Evolutionary conservation across 78 protist species (phyloP).

Genomic region (Isochrysis galbana): DNA sequence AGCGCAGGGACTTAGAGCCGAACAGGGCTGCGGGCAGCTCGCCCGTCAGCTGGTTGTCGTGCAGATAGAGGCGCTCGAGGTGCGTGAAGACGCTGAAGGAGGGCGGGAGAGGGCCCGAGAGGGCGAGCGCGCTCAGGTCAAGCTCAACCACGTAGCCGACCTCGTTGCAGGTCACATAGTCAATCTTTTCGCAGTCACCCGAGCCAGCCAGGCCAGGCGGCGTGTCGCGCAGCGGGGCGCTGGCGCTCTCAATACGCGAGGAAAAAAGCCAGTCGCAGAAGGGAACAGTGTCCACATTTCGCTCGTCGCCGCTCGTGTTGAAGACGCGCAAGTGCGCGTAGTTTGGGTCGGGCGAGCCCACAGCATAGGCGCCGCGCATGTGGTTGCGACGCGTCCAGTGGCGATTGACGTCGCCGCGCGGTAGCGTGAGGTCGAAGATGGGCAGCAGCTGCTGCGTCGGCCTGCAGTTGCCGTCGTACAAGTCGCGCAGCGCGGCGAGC

Average conservation of each 20-base stretch:
- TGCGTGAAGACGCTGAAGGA: background rate
- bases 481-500: background rate
- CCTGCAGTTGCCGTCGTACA: background rate
- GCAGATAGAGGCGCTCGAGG: background rate
- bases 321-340: background rate
- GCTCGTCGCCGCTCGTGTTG: background rate
- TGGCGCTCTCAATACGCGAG: background rate
- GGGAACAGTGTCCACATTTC: background rate
- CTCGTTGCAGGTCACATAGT: background rate
- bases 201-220: background rate
- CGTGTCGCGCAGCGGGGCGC: background rate
- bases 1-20: background rate
- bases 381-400: background rate
- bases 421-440: background rate
- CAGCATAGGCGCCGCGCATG: background rate
- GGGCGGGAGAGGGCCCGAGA: background rate
- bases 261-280: background rate
- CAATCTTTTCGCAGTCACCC: background rate
- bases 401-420: background rate
- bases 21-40: background rate
- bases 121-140: background rate
- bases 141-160: background rate
- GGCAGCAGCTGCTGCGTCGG: background rate
- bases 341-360: background rate
- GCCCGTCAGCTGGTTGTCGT: background rate